phyloP scores from a whole-genome alignment of 2,329 filamentous ascomycete genomes.

The Monascus ruber region DNA sequence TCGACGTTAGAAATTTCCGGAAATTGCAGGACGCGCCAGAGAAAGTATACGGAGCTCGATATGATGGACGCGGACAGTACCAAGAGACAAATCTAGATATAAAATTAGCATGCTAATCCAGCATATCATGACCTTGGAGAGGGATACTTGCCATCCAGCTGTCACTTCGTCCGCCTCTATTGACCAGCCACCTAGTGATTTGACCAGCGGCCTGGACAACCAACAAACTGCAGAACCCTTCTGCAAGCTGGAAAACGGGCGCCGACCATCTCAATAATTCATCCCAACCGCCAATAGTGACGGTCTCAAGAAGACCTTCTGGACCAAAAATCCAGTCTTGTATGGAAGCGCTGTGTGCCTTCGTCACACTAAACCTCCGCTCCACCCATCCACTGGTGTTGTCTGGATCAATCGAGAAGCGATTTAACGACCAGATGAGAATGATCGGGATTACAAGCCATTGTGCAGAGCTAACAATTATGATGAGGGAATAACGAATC shows the following conservation, averaged over 20 bases:
- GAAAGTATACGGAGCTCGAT: constrained; percentile 86
- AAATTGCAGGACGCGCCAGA: constrained; percentile 90
- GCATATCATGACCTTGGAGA: neutral
- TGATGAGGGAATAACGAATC: constrained; percentile 59
- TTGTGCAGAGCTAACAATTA: constrained; percentile 63
- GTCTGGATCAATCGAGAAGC: constrained; percentile 85
- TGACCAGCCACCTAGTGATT: constrained; percentile 89
- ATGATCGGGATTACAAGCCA: constrained; percentile 77
- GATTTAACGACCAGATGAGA: constrained; percentile 89
- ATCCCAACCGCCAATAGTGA: constrained; percentile 80
- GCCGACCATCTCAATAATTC: constrained; percentile 79
- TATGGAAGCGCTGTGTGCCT: constrained; percentile 53
- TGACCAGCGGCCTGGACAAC: constrained; percentile 93
- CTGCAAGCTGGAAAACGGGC: constrained; percentile 83
- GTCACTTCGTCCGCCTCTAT: constrained; percentile 75
- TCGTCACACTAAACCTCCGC: constrained; percentile 59
- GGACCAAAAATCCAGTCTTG: constrained; percentile 82
- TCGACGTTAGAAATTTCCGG: constrained; percentile 87
- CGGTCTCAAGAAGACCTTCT: constrained; percentile 66
- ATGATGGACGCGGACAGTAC: constrained; percentile 84
- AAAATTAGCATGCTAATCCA: constrained; percentile 8
- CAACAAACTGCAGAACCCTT: constrained; percentile 91
- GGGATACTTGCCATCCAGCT: constrained; percentile 73
- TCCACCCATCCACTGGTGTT: constrained; percentile 62
- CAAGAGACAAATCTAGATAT: constrained; percentile 65